phyloP scores from a whole-genome alignment of 2,329 filamentous ascomycete species.

The Arthrinium phaeospermum region DNA sequence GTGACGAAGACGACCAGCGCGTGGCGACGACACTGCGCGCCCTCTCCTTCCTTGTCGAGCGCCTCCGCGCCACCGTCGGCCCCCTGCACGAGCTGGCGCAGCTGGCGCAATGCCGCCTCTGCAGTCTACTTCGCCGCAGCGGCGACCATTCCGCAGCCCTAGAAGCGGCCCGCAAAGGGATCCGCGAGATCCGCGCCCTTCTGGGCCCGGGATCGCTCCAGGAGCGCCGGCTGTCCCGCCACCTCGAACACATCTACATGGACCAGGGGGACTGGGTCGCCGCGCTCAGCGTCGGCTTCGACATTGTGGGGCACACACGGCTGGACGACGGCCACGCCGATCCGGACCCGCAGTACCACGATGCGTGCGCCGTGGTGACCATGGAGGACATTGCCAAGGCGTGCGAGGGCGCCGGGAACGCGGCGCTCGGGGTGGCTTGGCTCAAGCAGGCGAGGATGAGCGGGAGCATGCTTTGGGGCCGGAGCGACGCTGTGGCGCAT shows the following conservation, averaged over 20 bases:
- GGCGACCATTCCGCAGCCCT: no score
- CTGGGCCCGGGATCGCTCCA: no score
- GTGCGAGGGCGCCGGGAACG: conserved; percentile 9
- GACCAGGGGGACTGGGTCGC: neutral
- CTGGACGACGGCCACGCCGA: conserved; percentile 12
- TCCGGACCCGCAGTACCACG: conserved; percentile 12
- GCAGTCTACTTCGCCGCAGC: no score
- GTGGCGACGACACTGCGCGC: neutral
- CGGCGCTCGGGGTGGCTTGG: neutral
- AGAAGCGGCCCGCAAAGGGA: no score
- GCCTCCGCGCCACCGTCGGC: neutral
- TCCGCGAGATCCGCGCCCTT: no score
- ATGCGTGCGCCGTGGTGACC: conserved; percentile 9
- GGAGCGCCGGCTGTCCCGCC: neutral
- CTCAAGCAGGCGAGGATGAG: neutral
- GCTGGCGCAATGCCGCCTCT: no score
- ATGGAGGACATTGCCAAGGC: conserved; percentile 19
- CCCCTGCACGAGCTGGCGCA: no score
- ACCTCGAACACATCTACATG: neutral
- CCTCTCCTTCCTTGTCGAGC: neutral
- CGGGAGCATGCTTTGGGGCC: neutral
- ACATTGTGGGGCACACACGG: neutral
- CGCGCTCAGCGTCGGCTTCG: neutral
- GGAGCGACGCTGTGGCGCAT: neutral
- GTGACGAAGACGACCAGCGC: neutral